A percentile compares a stretch with the other conserved stretches of the same genome.
phyloP scores from a whole-genome alignment of 495 filamentous ascomycete species.

The Wilcoxina mikolae region DNA sequence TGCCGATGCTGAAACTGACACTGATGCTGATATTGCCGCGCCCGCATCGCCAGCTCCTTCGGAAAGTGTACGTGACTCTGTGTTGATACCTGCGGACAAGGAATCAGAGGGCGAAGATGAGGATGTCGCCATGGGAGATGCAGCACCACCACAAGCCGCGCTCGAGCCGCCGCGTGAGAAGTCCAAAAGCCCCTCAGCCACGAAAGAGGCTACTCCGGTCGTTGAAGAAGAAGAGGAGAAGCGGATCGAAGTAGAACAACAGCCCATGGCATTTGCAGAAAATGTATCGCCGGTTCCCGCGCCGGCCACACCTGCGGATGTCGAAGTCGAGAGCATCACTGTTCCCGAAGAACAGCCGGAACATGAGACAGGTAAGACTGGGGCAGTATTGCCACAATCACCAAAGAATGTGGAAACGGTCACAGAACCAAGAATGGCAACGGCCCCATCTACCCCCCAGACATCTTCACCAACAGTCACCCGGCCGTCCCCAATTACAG shows the following conservation, averaged over 20 bases:
- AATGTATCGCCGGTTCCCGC: neutral
- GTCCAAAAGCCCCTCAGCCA: neutral
- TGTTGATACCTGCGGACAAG: neutral
- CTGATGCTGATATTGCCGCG: neutral
- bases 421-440: neutral
- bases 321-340: constrained; percentile 14
- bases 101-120: constrained; percentile 8
- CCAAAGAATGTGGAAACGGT: too few relatives aligned
- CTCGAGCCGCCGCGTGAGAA: neutral
- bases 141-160: neutral
- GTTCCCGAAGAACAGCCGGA: constrained; percentile 16
- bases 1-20: neutral
- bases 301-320: neutral
- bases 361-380: constrained; percentile 3
- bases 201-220: neutral
- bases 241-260: too few relatives aligned
- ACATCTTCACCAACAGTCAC: too few relatives aligned
- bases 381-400: too few relatives aligned
- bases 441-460: neutral
- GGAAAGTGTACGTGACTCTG: neutral
- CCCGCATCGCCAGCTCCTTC: neutral
- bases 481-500: too few relatives aligned
- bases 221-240: too few relatives aligned
- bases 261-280: too few relatives aligned
- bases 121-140: constrained; percentile 17